Conservation (phyloP, 2,329 filamentous ascomycete species). For the Calonectria montana region DNA sequence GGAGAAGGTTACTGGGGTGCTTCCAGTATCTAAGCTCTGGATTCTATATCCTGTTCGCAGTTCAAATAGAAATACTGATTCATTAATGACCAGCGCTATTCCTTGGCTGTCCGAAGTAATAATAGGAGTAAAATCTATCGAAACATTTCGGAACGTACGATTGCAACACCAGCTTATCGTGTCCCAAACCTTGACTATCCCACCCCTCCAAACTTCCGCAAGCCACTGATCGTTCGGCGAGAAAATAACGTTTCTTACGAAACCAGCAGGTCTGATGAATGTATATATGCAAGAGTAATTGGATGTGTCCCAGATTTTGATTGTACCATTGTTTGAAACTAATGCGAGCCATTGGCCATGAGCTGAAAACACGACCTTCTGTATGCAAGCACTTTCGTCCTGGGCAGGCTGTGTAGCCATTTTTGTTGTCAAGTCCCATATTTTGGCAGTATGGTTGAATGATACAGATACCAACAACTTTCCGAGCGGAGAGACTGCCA, state of each 20-base stretch:
- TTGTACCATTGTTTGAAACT: neutral
- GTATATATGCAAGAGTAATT: neutral
- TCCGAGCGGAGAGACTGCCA: neutral
- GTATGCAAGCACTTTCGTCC: neutral
- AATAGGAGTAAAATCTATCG: neutral
- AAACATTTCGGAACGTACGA: too few relatives aligned
- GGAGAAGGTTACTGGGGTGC: neutral
- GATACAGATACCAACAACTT: neutral
- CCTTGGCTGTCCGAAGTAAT: neutral
- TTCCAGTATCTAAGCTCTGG: neutral
- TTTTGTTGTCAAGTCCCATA: neutral
- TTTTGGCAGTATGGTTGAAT: neutral
- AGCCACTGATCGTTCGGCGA: neutral
- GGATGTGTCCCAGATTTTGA: neutral
- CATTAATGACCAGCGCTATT: neutral
- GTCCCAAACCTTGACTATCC: neutral
- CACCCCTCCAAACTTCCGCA: neutral
- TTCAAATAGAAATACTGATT: neutral
- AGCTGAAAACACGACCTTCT: neutral
- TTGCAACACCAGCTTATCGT: neutral
- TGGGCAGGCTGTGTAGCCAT: neutral
- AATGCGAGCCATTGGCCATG: neutral
- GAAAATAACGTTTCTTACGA: neutral
- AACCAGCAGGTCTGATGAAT: neutral
- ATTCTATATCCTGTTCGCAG: neutral